phyloP scores from a whole-genome alignment of 208 protist species.

The Acanthamoeba healyi region DNA sequence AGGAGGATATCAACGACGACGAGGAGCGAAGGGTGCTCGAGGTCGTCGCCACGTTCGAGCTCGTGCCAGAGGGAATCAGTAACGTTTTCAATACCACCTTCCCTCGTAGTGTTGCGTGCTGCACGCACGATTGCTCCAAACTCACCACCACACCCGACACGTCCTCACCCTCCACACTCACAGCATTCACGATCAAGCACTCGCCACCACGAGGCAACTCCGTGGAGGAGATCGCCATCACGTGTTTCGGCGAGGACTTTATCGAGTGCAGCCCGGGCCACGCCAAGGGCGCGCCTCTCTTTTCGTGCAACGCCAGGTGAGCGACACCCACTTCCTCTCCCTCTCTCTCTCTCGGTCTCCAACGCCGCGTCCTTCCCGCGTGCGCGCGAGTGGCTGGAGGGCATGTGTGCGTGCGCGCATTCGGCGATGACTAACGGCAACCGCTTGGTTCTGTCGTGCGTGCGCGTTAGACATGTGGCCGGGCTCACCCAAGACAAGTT shows the following conservation, averaged over 20 bases:
- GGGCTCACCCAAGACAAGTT: conserved; percentile 6
- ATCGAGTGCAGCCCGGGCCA: neutral
- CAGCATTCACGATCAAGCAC: neutral
- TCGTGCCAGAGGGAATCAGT: conserved; percentile 12
- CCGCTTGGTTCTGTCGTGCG: too few species aligned
- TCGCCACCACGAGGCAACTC: neutral
- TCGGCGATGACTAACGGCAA: too few species aligned
- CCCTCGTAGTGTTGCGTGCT: neutral
- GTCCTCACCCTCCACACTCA: neutral
- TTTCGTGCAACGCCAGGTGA: conserved; percentile 4
- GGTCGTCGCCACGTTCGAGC: neutral
- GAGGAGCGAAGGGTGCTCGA: neutral
- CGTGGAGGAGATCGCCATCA: conserved; percentile 5
- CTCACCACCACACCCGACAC: too few species aligned
- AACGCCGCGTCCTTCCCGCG: too few species aligned
- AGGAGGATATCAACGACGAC: neutral
- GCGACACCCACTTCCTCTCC: neutral
- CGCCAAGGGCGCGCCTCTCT: neutral
- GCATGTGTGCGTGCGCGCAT: too few species aligned
- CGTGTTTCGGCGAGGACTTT: conserved; percentile 8
- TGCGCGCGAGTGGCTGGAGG: too few species aligned
- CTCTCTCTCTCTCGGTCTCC: too few species aligned
- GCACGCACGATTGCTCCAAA: too few species aligned
- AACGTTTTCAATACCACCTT: neutral
- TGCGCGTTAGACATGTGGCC: neutral